These are phyloP conservation scores for Sarocladium kiliense DNA, from an alignment of 2,329 filamentous ascomycete species.

Conservation along the genomic window DNA sequence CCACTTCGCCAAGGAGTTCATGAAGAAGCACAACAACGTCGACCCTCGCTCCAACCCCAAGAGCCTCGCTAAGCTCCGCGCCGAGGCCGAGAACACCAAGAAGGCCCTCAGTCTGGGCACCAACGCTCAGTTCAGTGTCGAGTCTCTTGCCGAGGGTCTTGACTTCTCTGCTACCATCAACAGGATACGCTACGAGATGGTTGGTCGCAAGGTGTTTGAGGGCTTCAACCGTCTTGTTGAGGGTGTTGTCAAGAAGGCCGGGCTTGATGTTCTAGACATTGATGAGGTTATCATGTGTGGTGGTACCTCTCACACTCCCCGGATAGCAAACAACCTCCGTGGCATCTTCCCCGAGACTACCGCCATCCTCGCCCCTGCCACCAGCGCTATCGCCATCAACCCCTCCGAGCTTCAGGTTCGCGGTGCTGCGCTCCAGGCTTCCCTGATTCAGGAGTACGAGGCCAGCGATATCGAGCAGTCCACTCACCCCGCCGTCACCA, in stretches of 20 bases:
- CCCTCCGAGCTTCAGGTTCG: conserved; percentile 85
- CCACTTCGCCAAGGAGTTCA: conserved; percentile 97
- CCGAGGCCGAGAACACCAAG: conserved; percentile 87
- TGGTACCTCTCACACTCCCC: conserved; percentile 88
- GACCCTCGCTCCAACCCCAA: conserved; percentile 80
- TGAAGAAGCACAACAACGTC: conserved; percentile 82
- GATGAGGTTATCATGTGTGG: conserved; percentile 93
- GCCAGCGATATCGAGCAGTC: conserved; percentile 91
- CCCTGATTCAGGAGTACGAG: conserved; percentile 91
- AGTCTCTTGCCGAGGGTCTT: conserved; percentile 81
- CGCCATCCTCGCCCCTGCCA: conserved; percentile 75
- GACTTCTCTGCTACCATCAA: conserved; percentile 93
- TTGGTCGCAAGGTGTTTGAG: conserved; percentile 79
- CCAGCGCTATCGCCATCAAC: conserved; percentile 74
- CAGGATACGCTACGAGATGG: conserved; percentile 85
- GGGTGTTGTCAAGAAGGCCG: conserved; percentile 84
- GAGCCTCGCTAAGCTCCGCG: conserved; percentile 84
- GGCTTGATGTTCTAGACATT: conserved; percentile 85
- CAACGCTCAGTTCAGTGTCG: conserved; percentile 88
- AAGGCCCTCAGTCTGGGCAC: conserved; percentile 84
- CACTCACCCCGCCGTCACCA: conserved; percentile 90
- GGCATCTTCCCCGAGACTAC: conserved; percentile 78
- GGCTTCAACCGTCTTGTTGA: conserved; percentile 84
- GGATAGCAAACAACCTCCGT: conserved; percentile 77
- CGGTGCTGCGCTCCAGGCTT: conserved; percentile 93